Base-by-base conservation (phyloP, 2,329 filamentous ascomycete genomes). In the Aspergillus hortae region DNA sequence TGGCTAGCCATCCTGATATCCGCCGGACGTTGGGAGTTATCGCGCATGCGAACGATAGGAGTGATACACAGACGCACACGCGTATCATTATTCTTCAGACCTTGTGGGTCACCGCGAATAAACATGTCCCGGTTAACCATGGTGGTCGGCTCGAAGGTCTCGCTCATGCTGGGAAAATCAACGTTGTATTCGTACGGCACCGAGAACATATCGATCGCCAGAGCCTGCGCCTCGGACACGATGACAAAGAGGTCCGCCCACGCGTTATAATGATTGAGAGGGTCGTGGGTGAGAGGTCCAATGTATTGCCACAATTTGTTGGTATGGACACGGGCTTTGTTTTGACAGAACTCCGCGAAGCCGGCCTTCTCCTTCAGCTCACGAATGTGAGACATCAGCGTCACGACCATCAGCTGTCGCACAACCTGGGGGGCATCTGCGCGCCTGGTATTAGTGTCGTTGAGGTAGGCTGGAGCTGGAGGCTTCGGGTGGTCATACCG, bases 141-240 rank as follows among this genome's bases (percentile, higher is more conserved):
- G 3, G 52, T 56, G 4, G 27, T 38, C 1, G 60, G 58, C 27
- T 68, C 60, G 46, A 65, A 68, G 2, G 40, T 21, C 5, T 63
- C 60, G 1, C 59, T 57, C 9, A 56, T 32, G 6, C 56, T 57
- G 0, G 65, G 60, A 35, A 66, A 67, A 9, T 62, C 59, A 17
- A 64, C 53, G 1, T 54, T 49, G 42, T 65, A 67, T 15, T 64
- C 62, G 19, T 64, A 61, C 1, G 66, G 61, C 5, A 56, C 48
- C 1, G 59, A 62, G 44, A 60, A 59, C 56, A 71, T 64, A 3
- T 61, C 56, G 0, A 68, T 10, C 0, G 62, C 62, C 10, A 71
- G 58, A 1, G 46, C 47, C 15, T 65, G 61, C 0, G 67, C 66
- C 2, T 69, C 61, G 3, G 52, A n/a, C 33, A 70, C 56, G n/a